Evolutionary conservation across 345 rosid species (phyloP).

Genomic region (Eucalyptus regnans): DNA sequence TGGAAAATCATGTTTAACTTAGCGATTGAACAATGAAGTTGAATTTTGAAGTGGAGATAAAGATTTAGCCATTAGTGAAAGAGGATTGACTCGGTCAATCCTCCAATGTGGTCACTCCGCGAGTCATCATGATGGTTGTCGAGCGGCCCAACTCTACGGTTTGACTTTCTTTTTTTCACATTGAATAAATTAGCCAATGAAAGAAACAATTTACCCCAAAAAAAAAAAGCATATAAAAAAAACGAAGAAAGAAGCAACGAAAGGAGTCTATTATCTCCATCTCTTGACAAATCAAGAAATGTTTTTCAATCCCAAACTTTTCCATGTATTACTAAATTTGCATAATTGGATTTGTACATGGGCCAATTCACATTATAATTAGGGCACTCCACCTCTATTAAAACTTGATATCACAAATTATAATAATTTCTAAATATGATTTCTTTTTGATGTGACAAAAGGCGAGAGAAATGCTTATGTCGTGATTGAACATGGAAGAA

Average conservation of each 20-base stretch:
- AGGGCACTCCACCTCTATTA: not conserved
- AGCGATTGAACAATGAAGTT: not conserved
- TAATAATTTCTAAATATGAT: not conserved
- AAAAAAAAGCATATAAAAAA: not conserved
- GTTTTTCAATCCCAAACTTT: not conserved
- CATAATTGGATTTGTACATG: not conserved
- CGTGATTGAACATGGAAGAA: not conserved
- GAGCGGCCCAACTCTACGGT: not conserved
- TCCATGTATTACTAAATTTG: not conserved
- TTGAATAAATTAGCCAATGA: not conserved
- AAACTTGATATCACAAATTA: not conserved
- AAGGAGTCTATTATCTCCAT: not conserved
- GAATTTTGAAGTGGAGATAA: not conserved
- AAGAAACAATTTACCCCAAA: not conserved
- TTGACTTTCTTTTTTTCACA: not conserved
- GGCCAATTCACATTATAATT: not conserved
- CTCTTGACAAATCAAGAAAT: not conserved
- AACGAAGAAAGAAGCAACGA: not conserved
- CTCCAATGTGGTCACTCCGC: not conserved
- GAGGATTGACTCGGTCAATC: not conserved
- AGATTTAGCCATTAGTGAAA: not conserved
- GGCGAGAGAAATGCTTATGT: fast-evolving
- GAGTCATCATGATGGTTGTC: not conserved
- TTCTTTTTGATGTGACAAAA: not conserved
- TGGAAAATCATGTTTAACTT: not conserved